Conservation (phyloP, 257 asterid species). For the Solanum tarijense region DNA sequence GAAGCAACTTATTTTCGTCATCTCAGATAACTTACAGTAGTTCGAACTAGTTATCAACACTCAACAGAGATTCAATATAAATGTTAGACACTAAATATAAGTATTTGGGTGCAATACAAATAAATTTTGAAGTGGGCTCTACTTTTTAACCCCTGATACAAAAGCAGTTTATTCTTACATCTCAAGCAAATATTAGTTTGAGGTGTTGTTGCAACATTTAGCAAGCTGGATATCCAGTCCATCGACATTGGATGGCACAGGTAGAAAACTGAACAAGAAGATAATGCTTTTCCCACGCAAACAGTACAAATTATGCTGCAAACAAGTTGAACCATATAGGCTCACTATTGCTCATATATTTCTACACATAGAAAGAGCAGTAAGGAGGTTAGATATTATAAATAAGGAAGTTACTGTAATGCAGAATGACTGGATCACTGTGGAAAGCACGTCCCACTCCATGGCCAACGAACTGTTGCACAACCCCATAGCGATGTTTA, state of each 20-base stretch:
- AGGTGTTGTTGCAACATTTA: neutral
- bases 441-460: constrained; percentile 94
- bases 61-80: neutral
- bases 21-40: neutral
- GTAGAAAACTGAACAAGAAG: neutral
- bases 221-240: neutral
- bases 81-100: neutral
- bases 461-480: constrained; percentile 89
- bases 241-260: neutral
- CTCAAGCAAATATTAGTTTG: neutral
- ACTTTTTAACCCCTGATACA: neutral
- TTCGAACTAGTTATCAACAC: neutral
- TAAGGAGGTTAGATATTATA: neutral
- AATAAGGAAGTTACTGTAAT: constrained; percentile 41
- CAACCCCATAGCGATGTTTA: constrained; percentile 72
- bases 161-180: neutral
- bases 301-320: neutral
- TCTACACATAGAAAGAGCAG: neutral
- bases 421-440: constrained; percentile 82
- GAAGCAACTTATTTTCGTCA: neutral
- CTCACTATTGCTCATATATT: neutral
- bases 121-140: neutral
- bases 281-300: neutral
- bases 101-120: neutral
- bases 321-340: neutral